Base-by-base conservation (phyloP, 2,329 filamentous ascomycete species). In the Sodiomyces alkalinus region DNA sequence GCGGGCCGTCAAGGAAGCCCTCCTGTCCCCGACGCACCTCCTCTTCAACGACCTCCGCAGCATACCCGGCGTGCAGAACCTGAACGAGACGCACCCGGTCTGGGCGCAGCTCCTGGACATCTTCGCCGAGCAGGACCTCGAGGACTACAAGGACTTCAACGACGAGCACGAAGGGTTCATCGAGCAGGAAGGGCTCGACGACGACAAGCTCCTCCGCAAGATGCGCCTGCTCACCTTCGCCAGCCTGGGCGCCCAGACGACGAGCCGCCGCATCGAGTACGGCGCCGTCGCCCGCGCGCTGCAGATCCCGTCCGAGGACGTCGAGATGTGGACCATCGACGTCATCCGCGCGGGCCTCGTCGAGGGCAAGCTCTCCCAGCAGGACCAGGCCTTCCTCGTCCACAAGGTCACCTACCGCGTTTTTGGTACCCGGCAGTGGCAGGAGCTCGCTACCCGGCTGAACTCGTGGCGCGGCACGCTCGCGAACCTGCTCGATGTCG, bases 261-360 rank as follows among this genome's bases (percentile, higher is more conserved):
- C 80, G 35, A 81, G 74, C 45, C 80, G 87, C 46, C 83, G 90
- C 47, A 78, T 98, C 29, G 78, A 87, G 35, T 98, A 98, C 59
- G 65, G 68, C 40, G 71, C 71, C 47, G 94, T 98, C 48, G 72
- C 80, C 39, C 78, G 78, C 49, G 79, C 83, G 5, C 73, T 98
- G 26, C 79, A 90, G 55, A 75, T 98, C 31, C 74, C 82, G 25
- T 49, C 60, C 26, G 75, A 80, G 39, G 83, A 96, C 38, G 83
- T 96, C 22, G 90, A 98, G 67, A 80, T 87, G 68, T 98, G 90
- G 90, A 83, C 92, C 41, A 98, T 98, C 47, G 90, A 98, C 53
- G 86, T 92, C 42, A 94, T 98, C 58, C 82, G 90, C 41, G 83
- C 86, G 26, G 85, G 86, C 19, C 74, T 98, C 20, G 82, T 98